Evolutionary conservation across 2,329 filamentous ascomycete species (phyloP).

Genomic region (Ascochyta rabiei): DNA sequence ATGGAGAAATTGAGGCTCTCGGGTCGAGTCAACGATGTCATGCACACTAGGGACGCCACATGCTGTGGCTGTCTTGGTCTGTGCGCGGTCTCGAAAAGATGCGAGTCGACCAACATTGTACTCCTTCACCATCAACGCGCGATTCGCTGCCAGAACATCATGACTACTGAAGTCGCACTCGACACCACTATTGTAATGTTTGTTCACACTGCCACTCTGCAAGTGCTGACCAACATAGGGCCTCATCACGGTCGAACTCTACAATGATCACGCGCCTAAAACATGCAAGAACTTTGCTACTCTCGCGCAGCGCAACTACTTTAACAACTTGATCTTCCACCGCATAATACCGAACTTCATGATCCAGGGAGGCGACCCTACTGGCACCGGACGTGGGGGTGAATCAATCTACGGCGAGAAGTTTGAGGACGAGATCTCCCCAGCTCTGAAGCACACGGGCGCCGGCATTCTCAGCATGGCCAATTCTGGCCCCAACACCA

Average conservation of each 20-base stretch:
- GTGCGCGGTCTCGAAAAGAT: conserved; percentile 11
- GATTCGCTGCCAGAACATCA: conserved; percentile 17
- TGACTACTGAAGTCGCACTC: conserved; percentile 72
- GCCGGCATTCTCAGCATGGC: conserved; percentile 97
- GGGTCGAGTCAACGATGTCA: conserved; percentile 17
- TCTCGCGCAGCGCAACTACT: conserved; percentile 83
- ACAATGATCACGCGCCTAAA: conserved; percentile 84
- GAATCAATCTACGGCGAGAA: conserved; percentile 89
- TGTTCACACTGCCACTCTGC: background rate
- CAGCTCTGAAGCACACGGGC: conserved; percentile 84
- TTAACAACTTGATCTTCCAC: conserved; percentile 85
- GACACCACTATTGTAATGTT: conserved; percentile 80
- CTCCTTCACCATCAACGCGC: conserved; percentile 12
- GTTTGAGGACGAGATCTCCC: conserved; percentile 89
- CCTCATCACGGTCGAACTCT: conserved; percentile 84
- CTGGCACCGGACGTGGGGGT: conserved; percentile 89
- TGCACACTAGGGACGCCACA: conserved; percentile 18
- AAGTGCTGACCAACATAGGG: conserved; percentile 61
- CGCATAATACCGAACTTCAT: conserved; percentile 96
- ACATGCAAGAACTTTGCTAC: conserved; percentile 88
- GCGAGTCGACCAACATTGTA: conserved; percentile 26
- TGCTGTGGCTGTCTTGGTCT: conserved; percentile 8
- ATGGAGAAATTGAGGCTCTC: conserved; percentile 24
- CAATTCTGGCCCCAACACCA: conserved; percentile 90
- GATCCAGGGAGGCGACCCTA: conserved; percentile 93